Base-by-base conservation (phyloP, 1,284 basidiomycete genomes). In the Porodaedalea pini region DNA sequence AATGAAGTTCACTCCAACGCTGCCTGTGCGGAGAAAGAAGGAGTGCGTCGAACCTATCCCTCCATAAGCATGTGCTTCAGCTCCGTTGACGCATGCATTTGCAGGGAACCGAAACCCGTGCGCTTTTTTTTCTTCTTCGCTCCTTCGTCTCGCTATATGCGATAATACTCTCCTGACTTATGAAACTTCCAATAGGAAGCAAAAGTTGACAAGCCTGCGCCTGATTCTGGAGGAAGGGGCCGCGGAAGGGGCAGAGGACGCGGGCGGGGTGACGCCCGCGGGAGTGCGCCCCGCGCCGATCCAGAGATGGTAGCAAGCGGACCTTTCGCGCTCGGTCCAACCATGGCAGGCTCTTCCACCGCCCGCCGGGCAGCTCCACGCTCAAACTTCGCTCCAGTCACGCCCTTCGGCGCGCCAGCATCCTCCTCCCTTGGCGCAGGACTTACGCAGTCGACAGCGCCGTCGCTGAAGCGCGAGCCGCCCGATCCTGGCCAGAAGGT, bases 281-380 rank as follows among this genome's bases (percentile, higher is more conserved):
- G 82, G n/a, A 74, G 73, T 19, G 76, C 73, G 1, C 80, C 78
- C 29, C 75, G 81, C 0, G 70, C 73, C 43, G 68, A 75, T 0
- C 73, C 74, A 5, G 85, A 88, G 69, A 90, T 92, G 89, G 84
- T 81, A 13, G 90, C 90, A 0, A 90, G 86, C 65, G 90, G 90
- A 5, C 90, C 90, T 3, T 92, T 92, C 65, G 87, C 90, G 19
- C 83, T 91, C 82, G 90, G 90, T 19, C 90, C 90, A 37, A 77
- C 86, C 19, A 73, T 86, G 64, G 80, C 78, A 6, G 83, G 85
- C 23, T 75, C 73, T 55, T 78, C 76, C 57, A 73, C 77, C 25
- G 27, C 45, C 45, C 75, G 79, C 32, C 78, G 80, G 43, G 69
- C 75, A 27, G 71, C 75, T 15, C 78, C 82, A 37, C 78, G 79